phyloP scores from a whole-genome alignment of 73 alveolate genomes.

The Paramecium sexaurelia region DNA sequence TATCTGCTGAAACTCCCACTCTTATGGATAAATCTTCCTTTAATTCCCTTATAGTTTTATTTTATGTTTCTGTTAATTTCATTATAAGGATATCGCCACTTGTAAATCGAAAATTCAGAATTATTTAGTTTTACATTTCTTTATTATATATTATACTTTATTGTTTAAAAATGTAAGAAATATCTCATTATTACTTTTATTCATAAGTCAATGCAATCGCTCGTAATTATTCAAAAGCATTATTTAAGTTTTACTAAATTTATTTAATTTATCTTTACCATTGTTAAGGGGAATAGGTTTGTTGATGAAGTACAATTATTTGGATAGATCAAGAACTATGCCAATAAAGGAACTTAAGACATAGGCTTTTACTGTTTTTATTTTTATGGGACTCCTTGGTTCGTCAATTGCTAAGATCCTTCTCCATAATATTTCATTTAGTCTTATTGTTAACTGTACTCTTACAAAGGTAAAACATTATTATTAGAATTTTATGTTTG shows the following conservation, averaged over 20 bases:
- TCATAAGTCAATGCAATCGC: not conserved
- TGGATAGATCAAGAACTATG: not conserved
- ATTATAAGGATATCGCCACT: no score
- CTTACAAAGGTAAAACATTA: not conserved
- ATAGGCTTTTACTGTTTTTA: not conserved
- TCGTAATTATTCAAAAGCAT: not conserved
- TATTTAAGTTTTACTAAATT: not conserved
- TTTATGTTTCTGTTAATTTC: no score
- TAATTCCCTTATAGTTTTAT: no score
- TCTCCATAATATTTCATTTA: not conserved
- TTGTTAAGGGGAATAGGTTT: not conserved
- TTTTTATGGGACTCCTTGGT: not conserved
- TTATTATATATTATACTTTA: not conserved
- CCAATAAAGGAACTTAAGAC: not conserved
- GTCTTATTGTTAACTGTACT: not conserved
- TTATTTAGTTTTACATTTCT: no score
- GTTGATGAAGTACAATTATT: not conserved
- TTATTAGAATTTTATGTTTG: not conserved
- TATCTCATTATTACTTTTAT: not conserved
- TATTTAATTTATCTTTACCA: not conserved
- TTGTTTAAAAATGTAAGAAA: not conserved
- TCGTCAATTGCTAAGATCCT: not conserved
- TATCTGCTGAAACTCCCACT: no score
- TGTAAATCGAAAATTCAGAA: no score
- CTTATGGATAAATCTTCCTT: no score